Conservation (phyloP, 2,329 filamentous ascomycete genomes). For the Colletotrichum orbiculare region DNA sequence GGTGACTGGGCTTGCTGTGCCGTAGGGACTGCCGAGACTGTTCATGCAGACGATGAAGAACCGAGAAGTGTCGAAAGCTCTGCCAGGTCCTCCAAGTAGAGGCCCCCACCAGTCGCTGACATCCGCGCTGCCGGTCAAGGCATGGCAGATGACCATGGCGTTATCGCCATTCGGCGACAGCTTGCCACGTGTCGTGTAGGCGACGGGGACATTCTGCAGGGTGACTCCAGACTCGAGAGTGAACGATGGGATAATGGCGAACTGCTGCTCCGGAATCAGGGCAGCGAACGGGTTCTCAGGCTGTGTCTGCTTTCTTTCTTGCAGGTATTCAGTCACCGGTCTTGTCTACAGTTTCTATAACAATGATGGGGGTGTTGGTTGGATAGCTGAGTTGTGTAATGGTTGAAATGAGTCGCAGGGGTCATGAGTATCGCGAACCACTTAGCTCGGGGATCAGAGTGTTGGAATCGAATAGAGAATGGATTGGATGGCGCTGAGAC, state of each 20-base stretch:
- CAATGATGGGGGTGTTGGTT: not conserved
- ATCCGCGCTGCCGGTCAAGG: constrained; percentile 86
- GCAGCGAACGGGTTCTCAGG: constrained; percentile 91
- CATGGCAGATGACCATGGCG: constrained; percentile 84
- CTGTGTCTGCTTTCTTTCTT: constrained; percentile 75
- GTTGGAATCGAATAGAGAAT: not conserved
- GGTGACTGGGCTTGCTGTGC: constrained; percentile 88
- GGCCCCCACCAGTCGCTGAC: constrained; percentile 92
- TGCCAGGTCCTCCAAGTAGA: constrained; percentile 79
- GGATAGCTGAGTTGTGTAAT: not conserved
- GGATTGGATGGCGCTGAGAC: constrained; percentile 5
- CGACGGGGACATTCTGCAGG: constrained; percentile 79
- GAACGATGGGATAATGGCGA: constrained; percentile 88
- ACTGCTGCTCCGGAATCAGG: constrained; percentile 88
- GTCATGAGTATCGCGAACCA: not conserved
- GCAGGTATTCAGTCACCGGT: constrained; percentile 70
- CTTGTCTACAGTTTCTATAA: constrained; percentile 42
- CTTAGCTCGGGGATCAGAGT: constrained; percentile 3
- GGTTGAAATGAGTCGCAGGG: not conserved
- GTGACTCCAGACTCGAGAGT: constrained; percentile 92
- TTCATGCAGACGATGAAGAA: constrained; percentile 92
- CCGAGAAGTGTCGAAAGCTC: constrained; percentile 82
- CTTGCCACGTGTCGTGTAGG: constrained; percentile 73
- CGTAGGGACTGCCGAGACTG: constrained; percentile 86
- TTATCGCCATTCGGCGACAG: constrained; percentile 70